These are phyloP conservation scores for Aurifilum marmelostoma DNA, from an alignment of 2,329 filamentous ascomycete species.

Conservation along the genomic window DNA sequence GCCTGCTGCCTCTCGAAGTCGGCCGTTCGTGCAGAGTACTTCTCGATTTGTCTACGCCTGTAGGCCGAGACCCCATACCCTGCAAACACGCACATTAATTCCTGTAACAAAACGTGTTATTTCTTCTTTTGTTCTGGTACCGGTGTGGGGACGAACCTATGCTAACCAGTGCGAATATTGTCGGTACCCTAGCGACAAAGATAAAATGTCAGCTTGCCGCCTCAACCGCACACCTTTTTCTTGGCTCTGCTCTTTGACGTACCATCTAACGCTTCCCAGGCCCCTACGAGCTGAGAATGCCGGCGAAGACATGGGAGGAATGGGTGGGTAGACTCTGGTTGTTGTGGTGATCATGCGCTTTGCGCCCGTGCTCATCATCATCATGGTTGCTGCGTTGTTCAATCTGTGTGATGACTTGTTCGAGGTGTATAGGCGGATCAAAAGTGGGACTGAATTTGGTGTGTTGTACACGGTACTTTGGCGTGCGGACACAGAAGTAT, in stretches of 20 bases:
- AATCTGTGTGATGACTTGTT: slow-evolving; percentile 1
- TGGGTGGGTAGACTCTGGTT: slow-evolving; percentile 24
- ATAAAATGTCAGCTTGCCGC: slow-evolving; percentile 5
- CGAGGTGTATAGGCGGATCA: not conserved
- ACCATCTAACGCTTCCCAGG: slow-evolving; percentile 20
- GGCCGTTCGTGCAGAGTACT: slow-evolving; percentile 14
- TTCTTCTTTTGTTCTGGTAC: slow-evolving; percentile 12
- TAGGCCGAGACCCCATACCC: slow-evolving; percentile 28
- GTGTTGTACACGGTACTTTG: not conserved
- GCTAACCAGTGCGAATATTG: slow-evolving; percentile 27
- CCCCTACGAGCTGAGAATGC: slow-evolving; percentile 13
- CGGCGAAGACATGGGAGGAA: slow-evolving; percentile 19
- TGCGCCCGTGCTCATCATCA: slow-evolving; percentile 23
- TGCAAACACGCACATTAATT: slow-evolving; percentile 28
- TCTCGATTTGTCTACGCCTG: slow-evolving; percentile 22
- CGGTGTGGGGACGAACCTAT: slow-evolving; percentile 26
- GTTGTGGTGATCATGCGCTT: slow-evolving; percentile 24
- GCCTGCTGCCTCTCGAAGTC: slow-evolving; percentile 17
- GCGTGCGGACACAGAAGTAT: not conserved
- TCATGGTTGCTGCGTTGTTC: slow-evolving; percentile 13
- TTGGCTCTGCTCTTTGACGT: not conserved
- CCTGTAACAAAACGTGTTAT: slow-evolving; percentile 21
- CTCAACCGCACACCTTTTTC: not conserved
- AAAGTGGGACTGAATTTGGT: slow-evolving; percentile 8
- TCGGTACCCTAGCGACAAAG: slow-evolving; percentile 15